phyloP scores from a whole-genome alignment of 1,284 basidiomycete species.

The Heterobasidion occidentale region DNA sequence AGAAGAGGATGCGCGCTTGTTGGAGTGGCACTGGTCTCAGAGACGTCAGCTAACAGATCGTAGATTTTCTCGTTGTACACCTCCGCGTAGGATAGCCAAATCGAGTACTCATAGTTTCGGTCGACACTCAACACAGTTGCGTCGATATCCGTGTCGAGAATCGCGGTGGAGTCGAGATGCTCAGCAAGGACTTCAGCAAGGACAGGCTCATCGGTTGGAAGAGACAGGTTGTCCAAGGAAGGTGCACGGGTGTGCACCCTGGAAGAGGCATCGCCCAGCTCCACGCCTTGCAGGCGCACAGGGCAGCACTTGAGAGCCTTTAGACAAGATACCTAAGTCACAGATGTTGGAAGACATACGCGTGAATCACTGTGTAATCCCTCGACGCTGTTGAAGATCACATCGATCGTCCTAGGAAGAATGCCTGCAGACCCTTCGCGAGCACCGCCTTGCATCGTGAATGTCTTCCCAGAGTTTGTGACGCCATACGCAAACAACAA shows the following conservation, averaged over 20 bases:
- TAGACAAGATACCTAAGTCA: neutral
- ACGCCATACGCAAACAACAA: conserved; percentile 97
- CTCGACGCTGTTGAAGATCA: conserved; percentile 91
- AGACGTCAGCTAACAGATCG: conserved; percentile 64
- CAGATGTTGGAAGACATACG: conserved; percentile 33
- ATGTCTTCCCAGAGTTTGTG: conserved; percentile 97
- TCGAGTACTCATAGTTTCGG: conserved; percentile 85
- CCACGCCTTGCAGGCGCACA: conserved; percentile 63
- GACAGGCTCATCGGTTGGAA: conserved; percentile 33
- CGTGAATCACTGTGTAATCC: conserved; percentile 70
- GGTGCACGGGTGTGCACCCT: conserved; percentile 10
- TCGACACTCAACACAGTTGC: conserved; percentile 72
- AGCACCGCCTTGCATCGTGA: conserved; percentile 83
- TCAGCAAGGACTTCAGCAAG: conserved; percentile 56
- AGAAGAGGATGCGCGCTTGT: conserved; percentile 33
- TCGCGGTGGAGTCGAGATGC: conserved; percentile 28
- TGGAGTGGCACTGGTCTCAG: conserved; percentile 17
- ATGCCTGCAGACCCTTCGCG: conserved; percentile 69
- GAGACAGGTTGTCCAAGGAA: conserved; percentile 26
- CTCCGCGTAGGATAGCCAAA: conserved; percentile 96
- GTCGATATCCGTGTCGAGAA: conserved; percentile 45
- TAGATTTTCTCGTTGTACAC: conserved; percentile 98
- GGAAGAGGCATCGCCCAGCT: conserved; percentile 34
- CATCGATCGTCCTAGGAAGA: conserved; percentile 84
- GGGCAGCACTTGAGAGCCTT: conserved; percentile 52